Conservation (phyloP, 164 flowering plant species). For the Stephania cephalantha region DNA sequence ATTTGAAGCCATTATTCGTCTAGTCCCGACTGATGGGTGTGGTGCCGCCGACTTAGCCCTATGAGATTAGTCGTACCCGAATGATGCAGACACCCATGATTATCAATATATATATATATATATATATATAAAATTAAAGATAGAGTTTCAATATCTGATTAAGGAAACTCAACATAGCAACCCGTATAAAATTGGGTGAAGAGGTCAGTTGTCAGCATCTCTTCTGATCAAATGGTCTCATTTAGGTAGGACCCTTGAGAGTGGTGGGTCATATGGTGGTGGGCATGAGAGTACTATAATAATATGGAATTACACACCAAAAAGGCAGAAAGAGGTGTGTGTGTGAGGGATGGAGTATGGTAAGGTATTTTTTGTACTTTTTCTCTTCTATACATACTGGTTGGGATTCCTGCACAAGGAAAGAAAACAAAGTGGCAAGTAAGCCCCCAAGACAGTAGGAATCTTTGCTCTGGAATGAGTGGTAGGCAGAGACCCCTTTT, state of each 20-base stretch:
- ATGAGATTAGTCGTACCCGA: too few relatives aligned
- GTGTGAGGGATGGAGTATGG: background rate
- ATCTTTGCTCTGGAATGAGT: slow-evolving; percentile 1
- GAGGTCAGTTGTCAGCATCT: background rate
- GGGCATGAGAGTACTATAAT: background rate
- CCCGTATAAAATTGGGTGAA: background rate
- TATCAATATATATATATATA: too few relatives aligned
- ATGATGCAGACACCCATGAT: too few relatives aligned
- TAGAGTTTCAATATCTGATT: background rate
- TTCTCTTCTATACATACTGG: background rate
- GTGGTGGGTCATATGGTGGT: background rate
- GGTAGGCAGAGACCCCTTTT: slow-evolving; percentile 7
- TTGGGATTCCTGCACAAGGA: slow-evolving; percentile 5
- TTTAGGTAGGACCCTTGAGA: background rate
- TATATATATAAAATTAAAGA: background rate
- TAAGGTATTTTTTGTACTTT: background rate
- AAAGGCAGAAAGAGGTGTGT: background rate
- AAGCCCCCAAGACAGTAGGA: slow-evolving; percentile 9
- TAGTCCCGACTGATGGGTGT: too few relatives aligned
- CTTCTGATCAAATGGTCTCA: background rate
- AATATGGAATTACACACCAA: background rate
- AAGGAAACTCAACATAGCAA: background rate
- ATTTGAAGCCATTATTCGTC: too few relatives aligned
- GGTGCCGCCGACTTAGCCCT: too few relatives aligned
- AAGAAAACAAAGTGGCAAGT: slow-evolving; percentile 9